Conservation (phyloP, 768 basidiomycete species). For the Lactarius quietus region DNA sequence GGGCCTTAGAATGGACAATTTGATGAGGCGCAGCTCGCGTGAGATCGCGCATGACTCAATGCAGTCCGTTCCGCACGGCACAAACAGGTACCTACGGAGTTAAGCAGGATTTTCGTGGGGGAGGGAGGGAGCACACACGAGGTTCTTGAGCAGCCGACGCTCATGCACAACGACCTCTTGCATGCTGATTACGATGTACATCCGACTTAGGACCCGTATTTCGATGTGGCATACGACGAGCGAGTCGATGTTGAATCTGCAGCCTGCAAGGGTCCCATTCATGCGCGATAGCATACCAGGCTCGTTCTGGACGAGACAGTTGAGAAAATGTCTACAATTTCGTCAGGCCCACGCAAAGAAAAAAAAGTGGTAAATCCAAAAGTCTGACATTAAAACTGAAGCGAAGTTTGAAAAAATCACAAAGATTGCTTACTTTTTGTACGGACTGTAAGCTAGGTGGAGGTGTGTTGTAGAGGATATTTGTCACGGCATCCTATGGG, state of each 20-base stretch:
- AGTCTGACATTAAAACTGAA: too few species aligned
- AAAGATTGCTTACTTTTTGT: constrained; percentile 67
- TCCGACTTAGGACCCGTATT: constrained; percentile 92
- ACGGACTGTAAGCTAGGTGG: constrained; percentile 89
- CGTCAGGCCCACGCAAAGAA: constrained; percentile 29
- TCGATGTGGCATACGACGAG: constrained; percentile 98
- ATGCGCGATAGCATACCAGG: constrained; percentile 99
- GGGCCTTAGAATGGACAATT: constrained; percentile 95
- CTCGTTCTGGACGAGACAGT: constrained; percentile 98
- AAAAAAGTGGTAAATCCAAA: too few species aligned
- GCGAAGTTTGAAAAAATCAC: too few species aligned
- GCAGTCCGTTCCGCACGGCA: constrained; percentile 98
- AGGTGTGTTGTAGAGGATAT: constrained; percentile 95
- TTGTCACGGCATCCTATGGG: constrained; percentile 95
- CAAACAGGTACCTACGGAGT: constrained; percentile 89
- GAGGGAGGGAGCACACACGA: constrained; percentile 56
- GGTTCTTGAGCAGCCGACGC: constrained; percentile 90
- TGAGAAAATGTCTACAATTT: constrained; percentile 76
- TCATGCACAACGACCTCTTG: constrained; percentile 99
- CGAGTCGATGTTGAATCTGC: constrained; percentile 99
- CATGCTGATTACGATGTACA: constrained; percentile 96
- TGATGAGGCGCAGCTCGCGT: constrained; percentile 91
- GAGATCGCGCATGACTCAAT: constrained; percentile 88
- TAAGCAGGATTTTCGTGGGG: too few species aligned
- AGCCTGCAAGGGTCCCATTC: constrained; percentile 92